A percentile compares a stretch with the other conserved stretches of the same genome.
Conservation (phyloP, 169 alveolate genomes). For the Perkinsus olseni region DNA sequence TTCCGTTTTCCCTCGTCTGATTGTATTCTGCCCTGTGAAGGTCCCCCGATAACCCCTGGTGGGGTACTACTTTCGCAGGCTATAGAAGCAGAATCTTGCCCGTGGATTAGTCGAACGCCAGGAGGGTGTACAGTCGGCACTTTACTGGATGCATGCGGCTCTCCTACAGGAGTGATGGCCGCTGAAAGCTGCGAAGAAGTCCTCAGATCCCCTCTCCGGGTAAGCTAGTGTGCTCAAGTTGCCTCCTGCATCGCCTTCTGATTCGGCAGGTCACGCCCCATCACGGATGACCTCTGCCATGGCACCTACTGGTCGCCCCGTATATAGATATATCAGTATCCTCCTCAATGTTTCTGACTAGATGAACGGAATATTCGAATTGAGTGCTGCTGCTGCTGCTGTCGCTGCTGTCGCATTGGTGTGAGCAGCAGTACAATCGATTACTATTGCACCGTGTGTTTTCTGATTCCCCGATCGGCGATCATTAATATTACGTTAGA, state of each 20-base stretch:
- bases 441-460: background rate
- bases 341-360: background rate
- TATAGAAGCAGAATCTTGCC: background rate
- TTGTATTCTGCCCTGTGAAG: background rate
- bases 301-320: background rate
- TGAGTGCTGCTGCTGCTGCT: no score
- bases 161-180: background rate
- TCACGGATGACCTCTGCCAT: background rate
- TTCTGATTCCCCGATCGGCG: background rate
- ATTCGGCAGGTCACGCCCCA: background rate
- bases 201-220: background rate
- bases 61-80: background rate
- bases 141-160: background rate
- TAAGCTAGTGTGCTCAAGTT: background rate
- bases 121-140: background rate
- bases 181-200: background rate
- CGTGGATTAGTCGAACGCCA: background rate
- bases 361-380: background rate
- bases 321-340: background rate
- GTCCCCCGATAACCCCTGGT: background rate
- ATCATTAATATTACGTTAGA: background rate
- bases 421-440: background rate
- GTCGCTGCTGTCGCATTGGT: background rate
- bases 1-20: no score
- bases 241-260: background rate